phyloP scores from a whole-genome alignment of 2,329 filamentous ascomycete genomes.

The Penicillium olsonii region DNA sequence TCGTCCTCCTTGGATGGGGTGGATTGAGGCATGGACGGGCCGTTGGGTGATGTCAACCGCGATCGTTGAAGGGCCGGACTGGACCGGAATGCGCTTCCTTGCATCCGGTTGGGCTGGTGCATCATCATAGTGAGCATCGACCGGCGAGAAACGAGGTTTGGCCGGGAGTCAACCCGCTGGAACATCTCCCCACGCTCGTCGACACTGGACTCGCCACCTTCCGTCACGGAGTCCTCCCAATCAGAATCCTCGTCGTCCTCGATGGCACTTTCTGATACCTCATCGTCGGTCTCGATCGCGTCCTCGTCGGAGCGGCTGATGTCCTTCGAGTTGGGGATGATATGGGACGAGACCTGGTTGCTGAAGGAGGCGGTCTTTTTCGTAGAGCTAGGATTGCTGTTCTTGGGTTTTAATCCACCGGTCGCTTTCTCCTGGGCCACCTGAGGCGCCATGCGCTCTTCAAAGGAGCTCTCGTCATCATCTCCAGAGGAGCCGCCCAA shows the following conservation, averaged over 20 bases:
- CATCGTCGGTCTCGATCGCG: constrained; percentile 63
- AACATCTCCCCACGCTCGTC: constrained; percentile 75
- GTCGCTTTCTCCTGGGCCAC: constrained; percentile 56
- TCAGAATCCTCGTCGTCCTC: constrained; percentile 67
- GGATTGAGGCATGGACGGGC: constrained; percentile 63
- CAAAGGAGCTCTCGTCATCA: constrained; percentile 75
- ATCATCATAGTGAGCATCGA: constrained; percentile 90
- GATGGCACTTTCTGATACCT: constrained; percentile 81
- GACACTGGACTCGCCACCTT: constrained; percentile 79
- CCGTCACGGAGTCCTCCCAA: constrained; percentile 69
- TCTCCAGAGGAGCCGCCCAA: constrained; percentile 86
- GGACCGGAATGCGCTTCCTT: constrained; percentile 57
- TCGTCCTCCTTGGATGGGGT: constrained; percentile 60
- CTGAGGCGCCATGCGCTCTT: constrained; percentile 59
- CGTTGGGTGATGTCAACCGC: constrained; percentile 69
- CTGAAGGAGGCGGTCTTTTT: constrained; percentile 84
- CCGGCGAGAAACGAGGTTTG: constrained; percentile 78
- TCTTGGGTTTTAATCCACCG: constrained; percentile 49
- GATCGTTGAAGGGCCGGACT: constrained; percentile 49
- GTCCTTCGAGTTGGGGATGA: constrained; percentile 62
- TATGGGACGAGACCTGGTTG: constrained; percentile 70
- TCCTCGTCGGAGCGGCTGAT: constrained; percentile 55
- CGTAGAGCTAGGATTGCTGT: constrained; percentile 34
- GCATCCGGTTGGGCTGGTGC: constrained; percentile 75
- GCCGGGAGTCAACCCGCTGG: constrained; percentile 84